These are phyloP conservation scores for Xylaria sp. DNA, from an alignment of 2,329 filamentous ascomycete genomes.

Conservation along the genomic window DNA sequence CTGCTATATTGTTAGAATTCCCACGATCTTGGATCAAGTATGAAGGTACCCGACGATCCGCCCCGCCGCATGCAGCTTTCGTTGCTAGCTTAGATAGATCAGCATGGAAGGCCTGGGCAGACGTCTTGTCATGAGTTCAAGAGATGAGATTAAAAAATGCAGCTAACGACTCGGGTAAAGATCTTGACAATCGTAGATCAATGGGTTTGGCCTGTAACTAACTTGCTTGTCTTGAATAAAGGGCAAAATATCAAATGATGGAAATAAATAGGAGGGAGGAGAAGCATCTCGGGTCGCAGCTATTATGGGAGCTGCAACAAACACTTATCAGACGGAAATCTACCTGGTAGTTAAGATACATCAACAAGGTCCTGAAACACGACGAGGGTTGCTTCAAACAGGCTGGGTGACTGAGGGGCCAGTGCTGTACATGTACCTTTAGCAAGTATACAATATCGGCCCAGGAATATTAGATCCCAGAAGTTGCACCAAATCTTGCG, in stretches of 20 bases:
- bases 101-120: constrained; percentile 7
- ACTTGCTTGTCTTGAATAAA: background rate
- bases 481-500: constrained; percentile 20
- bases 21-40: background rate
- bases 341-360: background rate
- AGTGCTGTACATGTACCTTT: constrained; percentile 2
- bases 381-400: constrained; percentile 13
- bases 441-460: constrained; percentile 3
- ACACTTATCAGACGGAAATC: constrained; percentile 1
- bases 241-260: background rate
- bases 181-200: background rate
- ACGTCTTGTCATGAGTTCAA: background rate
- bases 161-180: background rate
- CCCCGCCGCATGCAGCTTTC: background rate
- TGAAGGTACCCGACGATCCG: background rate
- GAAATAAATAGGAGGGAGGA: constrained; percentile 1
- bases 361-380: constrained; percentile 26
- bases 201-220: too few species aligned
- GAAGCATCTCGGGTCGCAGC: background rate
- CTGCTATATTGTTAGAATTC: background rate
- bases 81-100: background rate
- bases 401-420: constrained; percentile 11
- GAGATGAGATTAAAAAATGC: background rate
- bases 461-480: background rate
- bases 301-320: constrained; percentile 12